These are phyloP conservation scores for Phialocephala subalpina DNA, from an alignment of 2,329 filamentous ascomycete species.

Conservation along the genomic window DNA sequence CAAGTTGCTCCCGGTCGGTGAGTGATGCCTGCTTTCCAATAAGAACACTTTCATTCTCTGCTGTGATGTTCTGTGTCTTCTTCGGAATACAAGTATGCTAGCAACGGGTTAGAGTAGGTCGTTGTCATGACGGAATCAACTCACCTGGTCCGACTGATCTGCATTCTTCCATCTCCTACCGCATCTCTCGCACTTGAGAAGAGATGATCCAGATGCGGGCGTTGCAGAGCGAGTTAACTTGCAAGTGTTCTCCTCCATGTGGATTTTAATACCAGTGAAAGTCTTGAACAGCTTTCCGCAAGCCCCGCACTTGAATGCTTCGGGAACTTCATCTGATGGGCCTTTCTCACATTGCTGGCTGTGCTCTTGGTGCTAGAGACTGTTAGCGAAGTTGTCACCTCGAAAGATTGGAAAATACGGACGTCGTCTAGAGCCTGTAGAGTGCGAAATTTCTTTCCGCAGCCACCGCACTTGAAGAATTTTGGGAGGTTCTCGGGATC, in stretches of 20 bases:
- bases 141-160: background rate
- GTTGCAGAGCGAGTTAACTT: background rate
- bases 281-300: conserved; percentile 3
- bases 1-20: background rate
- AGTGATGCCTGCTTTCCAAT: background rate
- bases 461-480: background rate
- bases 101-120: background rate
- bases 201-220: background rate
- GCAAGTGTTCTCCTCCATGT: background rate
- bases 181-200: conserved; percentile 9
- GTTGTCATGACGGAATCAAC: background rate
- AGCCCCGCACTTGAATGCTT: conserved; percentile 19
- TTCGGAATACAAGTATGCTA: conserved; percentile 14
- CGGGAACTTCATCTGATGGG: background rate
- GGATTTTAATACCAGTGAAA: background rate
- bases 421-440: background rate
- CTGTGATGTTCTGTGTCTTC: background rate
- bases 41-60: background rate
- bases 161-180: conserved; percentile 2
- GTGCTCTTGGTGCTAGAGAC: conserved; percentile 8
- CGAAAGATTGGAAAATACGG: background rate
- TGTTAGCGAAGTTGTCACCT: background rate
- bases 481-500: background rate
- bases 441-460: background rate
- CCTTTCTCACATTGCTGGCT: background rate